Evolutionary conservation across 306 rosid genomes (phyloP), one percentile per base, ranked within the genome.

Genomic region (Medicago truncatula): DNA sequence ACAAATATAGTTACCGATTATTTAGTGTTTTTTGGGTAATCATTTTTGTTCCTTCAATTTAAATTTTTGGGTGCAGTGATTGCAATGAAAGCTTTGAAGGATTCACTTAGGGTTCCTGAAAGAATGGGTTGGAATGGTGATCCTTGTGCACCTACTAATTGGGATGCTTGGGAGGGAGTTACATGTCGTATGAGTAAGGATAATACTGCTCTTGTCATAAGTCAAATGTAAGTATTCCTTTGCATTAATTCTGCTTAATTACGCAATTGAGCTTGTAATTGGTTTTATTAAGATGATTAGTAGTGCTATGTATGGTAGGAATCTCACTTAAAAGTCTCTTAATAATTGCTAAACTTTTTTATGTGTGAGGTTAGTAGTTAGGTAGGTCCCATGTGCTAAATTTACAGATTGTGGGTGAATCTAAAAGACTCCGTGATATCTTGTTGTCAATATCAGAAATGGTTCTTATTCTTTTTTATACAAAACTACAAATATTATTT

Each of bases 111-210:
- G 12, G 69, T 95, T 80, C 98, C 97, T 2, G 98, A 83, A 81
- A 85, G 98, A 83, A 95, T 95, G 98, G 97, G 98, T 73, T 95
- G 98, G 97, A 95, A 95, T 67, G 98, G 98, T 8, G 98, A 95
- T 89, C 98, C 98, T 7, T 95, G 98, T 88, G 98, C 97, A 58
- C 97, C 98, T 75, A 89, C 96, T 15, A 86, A 53, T 64, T 92
- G 97, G 98, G 97, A 92, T 89, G 97, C 98, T 18, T 95, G 98
- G 98, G 98, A 95, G 85, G 97, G 98, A 72, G 97, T 92, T 78
- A 90, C 95, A 28, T 95, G 98, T 80, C 93, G 83, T 18, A 82
- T 81, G 79, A 78, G 83, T 86, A 84, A 86, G 78, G 76, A 90
- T 46, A 83, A 68, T 41, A 77, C 83, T 40, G 86, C 89, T 58